phyloP scores from a whole-genome alignment of 2,329 filamentous ascomycete genomes.

The Botryotinia globosa region DNA sequence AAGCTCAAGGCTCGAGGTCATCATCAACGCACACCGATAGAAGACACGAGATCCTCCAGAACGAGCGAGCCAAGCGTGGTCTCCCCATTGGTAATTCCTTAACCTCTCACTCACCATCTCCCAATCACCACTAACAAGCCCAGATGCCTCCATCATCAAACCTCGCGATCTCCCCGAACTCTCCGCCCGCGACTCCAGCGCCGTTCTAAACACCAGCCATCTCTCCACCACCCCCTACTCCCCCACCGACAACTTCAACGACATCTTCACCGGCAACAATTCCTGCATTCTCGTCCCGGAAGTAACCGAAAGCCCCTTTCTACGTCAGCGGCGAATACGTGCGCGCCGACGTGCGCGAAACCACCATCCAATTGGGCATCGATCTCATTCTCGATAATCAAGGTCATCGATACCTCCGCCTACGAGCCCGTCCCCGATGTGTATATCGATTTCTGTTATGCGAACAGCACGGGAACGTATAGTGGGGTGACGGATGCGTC shows the following conservation, averaged over 20 bases:
- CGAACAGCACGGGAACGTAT: conserved; percentile 49
- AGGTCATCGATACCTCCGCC: conserved; percentile 53
- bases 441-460: conserved; percentile 52
- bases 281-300: conserved; percentile 39
- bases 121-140: background rate
- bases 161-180: conserved; percentile 19
- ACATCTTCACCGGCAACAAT: conserved; percentile 31
- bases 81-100: conserved; percentile 10
- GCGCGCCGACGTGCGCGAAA: conserved; percentile 44
- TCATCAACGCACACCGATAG: conserved; percentile 27
- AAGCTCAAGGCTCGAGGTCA: conserved; percentile 41
- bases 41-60: conserved; percentile 20
- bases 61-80: conserved; percentile 21
- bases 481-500: conserved; percentile 45
- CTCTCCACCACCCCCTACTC: conserved; percentile 36
- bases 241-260: conserved; percentile 37
- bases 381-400: conserved; percentile 47
- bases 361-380: conserved; percentile 27
- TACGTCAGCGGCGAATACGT: conserved; percentile 51
- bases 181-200: conserved; percentile 21
- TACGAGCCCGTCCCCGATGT: conserved; percentile 50
- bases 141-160: conserved; percentile 24
- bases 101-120: background rate
- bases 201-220: conserved; percentile 25
- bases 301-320: conserved; percentile 43